A percentile compares a stretch with the other conserved stretches of the same genome.
phyloP scores from a whole-genome alignment of 371 early-diverging fungal species.

The Sporodiniella umbellata region DNA sequence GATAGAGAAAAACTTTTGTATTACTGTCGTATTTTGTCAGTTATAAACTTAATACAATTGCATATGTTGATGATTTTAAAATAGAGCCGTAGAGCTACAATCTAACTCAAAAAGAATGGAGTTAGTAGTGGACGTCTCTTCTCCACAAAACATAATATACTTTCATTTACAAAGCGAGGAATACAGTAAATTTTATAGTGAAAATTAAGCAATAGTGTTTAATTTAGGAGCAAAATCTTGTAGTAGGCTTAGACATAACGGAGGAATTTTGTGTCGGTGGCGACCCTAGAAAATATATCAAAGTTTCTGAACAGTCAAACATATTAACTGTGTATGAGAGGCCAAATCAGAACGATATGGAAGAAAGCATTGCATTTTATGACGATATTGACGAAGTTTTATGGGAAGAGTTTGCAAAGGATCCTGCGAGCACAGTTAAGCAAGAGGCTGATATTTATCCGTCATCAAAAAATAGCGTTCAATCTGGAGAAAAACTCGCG shows the following conservation, averaged over 20 bases:
- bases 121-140: conserved; percentile 10
- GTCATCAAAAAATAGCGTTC: neutral
- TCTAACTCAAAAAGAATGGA: conserved; percentile 17
- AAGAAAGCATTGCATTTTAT: neutral
- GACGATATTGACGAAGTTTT: neutral
- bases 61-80: no score
- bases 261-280: conserved; percentile 7
- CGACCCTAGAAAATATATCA: conserved; percentile 13
- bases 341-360: no score
- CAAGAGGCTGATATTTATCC: neutral
- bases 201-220: neutral
- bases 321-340: neutral
- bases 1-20: conserved; percentile 24
- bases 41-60: neutral
- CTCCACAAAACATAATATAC: conserved; percentile 4
- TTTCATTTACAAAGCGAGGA: conserved; percentile 38
- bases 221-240: neutral
- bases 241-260: conserved; percentile 33
- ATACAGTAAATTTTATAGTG: conserved; percentile 21
- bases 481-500: neutral
- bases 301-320: conserved; percentile 1
- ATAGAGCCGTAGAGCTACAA: no score
- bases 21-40: conserved; percentile 41
- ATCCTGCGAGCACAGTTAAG: neutral
- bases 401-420: neutral